These are phyloP conservation scores for Linnemannia schmuckeri DNA, from an alignment of 192 early-diverging fungal species.

Conservation along the genomic window DNA sequence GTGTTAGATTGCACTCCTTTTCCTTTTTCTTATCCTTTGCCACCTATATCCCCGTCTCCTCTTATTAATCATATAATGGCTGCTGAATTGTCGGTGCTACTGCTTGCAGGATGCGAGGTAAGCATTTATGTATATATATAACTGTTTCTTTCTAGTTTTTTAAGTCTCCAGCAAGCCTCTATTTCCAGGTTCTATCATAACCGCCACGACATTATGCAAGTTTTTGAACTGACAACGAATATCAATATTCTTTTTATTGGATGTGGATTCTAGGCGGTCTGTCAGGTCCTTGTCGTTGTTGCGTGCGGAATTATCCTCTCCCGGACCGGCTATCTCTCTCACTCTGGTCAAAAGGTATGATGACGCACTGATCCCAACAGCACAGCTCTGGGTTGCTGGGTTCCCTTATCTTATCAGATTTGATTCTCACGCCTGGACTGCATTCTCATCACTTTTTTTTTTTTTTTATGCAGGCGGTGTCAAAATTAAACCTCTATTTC, in stretches of 20 bases:
- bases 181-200: too few relatives aligned
- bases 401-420: not conserved
- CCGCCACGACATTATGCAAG: too few relatives aligned
- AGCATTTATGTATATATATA: too few relatives aligned
- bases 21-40: slow-evolving; percentile 4
- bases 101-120: slow-evolving; percentile 2
- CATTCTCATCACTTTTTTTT: not conserved
- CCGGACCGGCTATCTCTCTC: slow-evolving; percentile 38
- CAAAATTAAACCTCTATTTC: slow-evolving; percentile 74
- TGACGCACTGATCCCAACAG: not conserved
- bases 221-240: too few relatives aligned
- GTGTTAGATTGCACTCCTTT: not conserved
- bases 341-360: slow-evolving; percentile 49
- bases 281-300: slow-evolving; percentile 44
- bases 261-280: slow-evolving; percentile 35
- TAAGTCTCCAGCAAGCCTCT: too few relatives aligned
- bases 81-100: not conserved
- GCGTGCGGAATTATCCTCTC: slow-evolving; percentile 41
- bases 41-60: not conserved
- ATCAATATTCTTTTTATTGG: not conserved
- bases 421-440: not conserved
- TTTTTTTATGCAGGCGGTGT: slow-evolving; percentile 56
- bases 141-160: too few relatives aligned
- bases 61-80: not conserved
- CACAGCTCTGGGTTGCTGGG: not conserved